Conservation (phyloP, 257 asterid species). For the Rehmannia glutinosa region DNA sequence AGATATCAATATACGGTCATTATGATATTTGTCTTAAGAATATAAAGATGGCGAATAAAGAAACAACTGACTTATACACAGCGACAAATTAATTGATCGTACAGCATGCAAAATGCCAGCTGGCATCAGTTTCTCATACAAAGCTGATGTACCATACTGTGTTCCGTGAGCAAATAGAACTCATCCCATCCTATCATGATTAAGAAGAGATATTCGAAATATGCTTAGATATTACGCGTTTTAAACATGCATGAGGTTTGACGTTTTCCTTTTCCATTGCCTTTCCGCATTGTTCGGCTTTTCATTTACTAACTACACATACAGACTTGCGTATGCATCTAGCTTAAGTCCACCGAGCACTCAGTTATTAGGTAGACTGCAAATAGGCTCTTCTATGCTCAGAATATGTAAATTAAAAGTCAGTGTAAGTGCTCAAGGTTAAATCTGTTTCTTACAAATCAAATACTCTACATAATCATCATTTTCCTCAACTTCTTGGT, state of each 20-base stretch:
- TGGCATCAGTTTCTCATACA: slow-evolving; percentile 17
- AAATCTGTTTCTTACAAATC: slow-evolving; percentile 4
- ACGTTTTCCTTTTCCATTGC: background rate
- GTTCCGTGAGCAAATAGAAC: slow-evolving; percentile 13
- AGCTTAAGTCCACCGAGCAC: background rate
- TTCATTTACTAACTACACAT: slow-evolving; percentile 8
- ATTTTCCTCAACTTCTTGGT: slow-evolving; percentile 22
- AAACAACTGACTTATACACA: background rate
- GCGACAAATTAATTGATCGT: background rate
- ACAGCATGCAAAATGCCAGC: slow-evolving; percentile 17
- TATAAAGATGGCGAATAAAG: background rate
- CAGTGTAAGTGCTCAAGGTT: background rate
- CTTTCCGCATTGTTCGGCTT: slow-evolving; percentile 14
- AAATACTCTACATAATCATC: background rate
- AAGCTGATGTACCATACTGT: slow-evolving; percentile 14
- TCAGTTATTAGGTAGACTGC: slow-evolving; percentile 1
- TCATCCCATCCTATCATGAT: slow-evolving; percentile 12
- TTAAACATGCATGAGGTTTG: slow-evolving; percentile 13
- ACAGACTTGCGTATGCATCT: slow-evolving; percentile 3
- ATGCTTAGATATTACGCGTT: slow-evolving; percentile 15
- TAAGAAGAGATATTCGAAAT: slow-evolving; percentile 9
- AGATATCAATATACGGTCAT: background rate
- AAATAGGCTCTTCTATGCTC: background rate
- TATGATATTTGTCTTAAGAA: background rate
- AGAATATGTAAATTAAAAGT: background rate